Base-by-base conservation (phyloP, 2,329 filamentous ascomycete genomes). In the Alternaria brassicicola region DNA sequence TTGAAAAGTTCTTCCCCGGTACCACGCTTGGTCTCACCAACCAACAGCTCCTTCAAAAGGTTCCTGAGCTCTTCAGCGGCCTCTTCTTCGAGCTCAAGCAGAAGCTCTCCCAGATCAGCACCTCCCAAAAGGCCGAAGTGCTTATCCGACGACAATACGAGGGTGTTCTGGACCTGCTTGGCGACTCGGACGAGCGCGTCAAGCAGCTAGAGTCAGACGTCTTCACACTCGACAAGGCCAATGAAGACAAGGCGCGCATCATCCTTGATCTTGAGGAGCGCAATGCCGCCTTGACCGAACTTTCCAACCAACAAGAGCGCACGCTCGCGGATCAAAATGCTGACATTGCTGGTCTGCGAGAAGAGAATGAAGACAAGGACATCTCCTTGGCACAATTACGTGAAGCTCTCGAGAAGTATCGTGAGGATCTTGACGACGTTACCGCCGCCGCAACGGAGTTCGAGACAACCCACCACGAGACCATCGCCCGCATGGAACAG, bases 1-100 rank as follows among this genome's bases (percentile, higher is more conserved):
- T 82, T 19, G 78, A 81, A 25, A 68, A 70, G 43, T 68, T 78
- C 33, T 73, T 82, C n/a, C 80, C 80, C 13, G 67, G 68, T 23
- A 62, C 76, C 12, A 76, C 77, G 4, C 65, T 70, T 12, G 72
- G 73, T 33, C 70, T 80, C 8, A 76, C 73, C 8, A 80, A 78
- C 54, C 67, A 71, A 39, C 72, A 79, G 19, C 64, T 82, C 10
- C 64, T 82, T 2, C 70, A 70, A 26, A 77, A 79, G 49, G 65
- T 72, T 19, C 71, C 71, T 3, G 58, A 68, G 28, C 65, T 82
- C 19, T 73, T 79, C 21, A 69, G 77, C 21, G 73, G 78, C 21
- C 68, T 82, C 31, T 70, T 71, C 49, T 61, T 45, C n/a, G 74
- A 74, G 56, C 64, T 76, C 26, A 63, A 64, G 3, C 69, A 75